Evolutionary conservation across 768 basidiomycete genomes (phyloP), one percentile per base, ranked within the genome.

Genomic region (Boletus insuetus): DNA sequence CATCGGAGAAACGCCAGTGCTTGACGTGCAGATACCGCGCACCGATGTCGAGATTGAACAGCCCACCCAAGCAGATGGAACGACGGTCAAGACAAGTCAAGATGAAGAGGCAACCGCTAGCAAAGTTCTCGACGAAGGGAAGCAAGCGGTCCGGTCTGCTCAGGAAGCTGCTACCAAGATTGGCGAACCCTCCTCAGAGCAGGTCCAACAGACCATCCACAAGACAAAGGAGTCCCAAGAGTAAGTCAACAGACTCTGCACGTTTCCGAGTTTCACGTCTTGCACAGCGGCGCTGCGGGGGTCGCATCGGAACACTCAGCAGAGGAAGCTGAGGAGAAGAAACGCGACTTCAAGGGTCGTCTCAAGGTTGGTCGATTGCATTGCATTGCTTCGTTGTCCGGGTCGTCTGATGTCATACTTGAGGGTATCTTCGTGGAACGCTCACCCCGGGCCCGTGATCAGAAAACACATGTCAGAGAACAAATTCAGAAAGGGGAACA

Each of bases 381-480:
- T 51, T 1, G 4, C 8, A 13, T 12, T 39, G 14, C 14, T 17
- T 4, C 11, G 3, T 0, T 41, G 22, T 22, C 8, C 24, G n/a
- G 29, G 31, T 34, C 6, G 13, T 35, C 32, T 58, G 65, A 32
- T 56, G n/a, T 35, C 37, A 37, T 41, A 19, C 9, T 39, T 1
- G n/a, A 79, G 78, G 74, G 70, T 26, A 74, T 73, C 22, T 49
- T 84, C 31, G 68, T 74, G 41, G 84, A 87, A 29, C 81, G 76
- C 41, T 76, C 92, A 39, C 85, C 90, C 1, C 80, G 87, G 48
- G 79, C 90, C 1, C 80, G 87, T 48, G 79, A 88, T 59, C 86
- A 89, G 58, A 85, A 84, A 56, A 82, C 85, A 11, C 73, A 66
- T 13, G 80, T 75, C 0, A 69, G 76, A 34, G 81, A 86, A 8